Percentiles rank a stretch among this genome's conserved stretches.
Conservation (phyloP, 169 alveolate species). For the Perkinsus chesapeaki region DNA sequence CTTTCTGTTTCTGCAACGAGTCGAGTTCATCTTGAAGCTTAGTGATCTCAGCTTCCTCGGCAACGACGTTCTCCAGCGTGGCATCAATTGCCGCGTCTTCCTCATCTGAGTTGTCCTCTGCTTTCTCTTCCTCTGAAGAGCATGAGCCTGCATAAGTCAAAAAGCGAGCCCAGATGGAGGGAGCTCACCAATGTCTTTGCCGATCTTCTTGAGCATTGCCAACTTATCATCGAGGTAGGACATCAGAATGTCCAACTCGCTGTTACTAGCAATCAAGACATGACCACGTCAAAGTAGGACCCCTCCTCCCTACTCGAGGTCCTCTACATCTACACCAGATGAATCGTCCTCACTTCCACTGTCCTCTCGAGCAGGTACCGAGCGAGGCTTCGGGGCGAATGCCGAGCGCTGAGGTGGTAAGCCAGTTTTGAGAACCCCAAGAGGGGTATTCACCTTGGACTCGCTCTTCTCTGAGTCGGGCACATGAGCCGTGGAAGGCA, state of each 20-base stretch:
- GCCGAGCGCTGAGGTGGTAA: not conserved
- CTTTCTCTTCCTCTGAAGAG: not conserved
- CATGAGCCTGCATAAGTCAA: not conserved
- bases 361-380: not conserved
- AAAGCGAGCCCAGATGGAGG: not conserved
- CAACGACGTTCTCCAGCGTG: not conserved
- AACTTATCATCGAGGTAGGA: not conserved
- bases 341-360: not conserved
- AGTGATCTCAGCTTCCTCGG: not conserved
- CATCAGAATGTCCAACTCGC: not conserved
- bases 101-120: not conserved
- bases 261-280: not conserved
- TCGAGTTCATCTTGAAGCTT: not conserved
- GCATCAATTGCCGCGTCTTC: not conserved
- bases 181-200: not conserved
- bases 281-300: not conserved
- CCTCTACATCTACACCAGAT: not conserved
- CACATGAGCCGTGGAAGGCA: not conserved
- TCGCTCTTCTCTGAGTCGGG: not conserved
- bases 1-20: not conserved
- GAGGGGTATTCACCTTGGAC: not conserved
- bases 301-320: not conserved
- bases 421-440: no score
- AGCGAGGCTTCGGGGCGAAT: not conserved
- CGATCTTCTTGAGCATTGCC: not conserved